A percentile compares a stretch with the other conserved stretches of the same genome.
Evolutionary conservation across 164 flowering plant species (phyloP).

Genomic region (Stephania cephalantha): DNA sequence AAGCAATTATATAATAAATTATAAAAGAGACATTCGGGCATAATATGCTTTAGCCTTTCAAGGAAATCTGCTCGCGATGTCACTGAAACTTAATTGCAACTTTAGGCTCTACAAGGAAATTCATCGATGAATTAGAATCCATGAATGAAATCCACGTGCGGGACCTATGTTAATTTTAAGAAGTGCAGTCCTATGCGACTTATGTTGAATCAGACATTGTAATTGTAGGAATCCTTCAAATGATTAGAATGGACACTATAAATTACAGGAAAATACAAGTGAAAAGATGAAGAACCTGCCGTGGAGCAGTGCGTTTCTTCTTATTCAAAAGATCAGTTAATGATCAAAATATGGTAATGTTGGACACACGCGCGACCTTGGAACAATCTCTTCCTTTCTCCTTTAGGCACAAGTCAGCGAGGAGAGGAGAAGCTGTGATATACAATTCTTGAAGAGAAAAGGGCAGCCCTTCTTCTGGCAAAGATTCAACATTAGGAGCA

Average conservation of each 20-base stretch:
- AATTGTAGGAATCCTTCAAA: background rate
- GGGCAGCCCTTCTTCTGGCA: constrained; percentile 3
- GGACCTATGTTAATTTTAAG: background rate
- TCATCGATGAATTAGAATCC: too few relatives aligned
- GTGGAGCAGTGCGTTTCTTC: background rate
- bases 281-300: background rate
- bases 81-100: too few relatives aligned
- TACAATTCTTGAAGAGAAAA: constrained; percentile 1
- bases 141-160: too few relatives aligned
- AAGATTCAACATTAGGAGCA: background rate
- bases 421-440: background rate
- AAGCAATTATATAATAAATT: background rate
- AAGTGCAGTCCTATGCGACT: background rate
- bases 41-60: too few relatives aligned
- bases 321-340: background rate
- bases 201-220: background rate
- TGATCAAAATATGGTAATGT: background rate
- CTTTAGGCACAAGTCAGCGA: background rate
- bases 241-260: background rate
- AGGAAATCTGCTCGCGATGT: too few relatives aligned
- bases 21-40: background rate
- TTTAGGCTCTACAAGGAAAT: too few relatives aligned
- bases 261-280: background rate
- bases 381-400: background rate
- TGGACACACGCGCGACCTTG: background rate